Conservation (phyloP, 371 early-diverging fungal species). For the Mortierella sp. region DNA sequence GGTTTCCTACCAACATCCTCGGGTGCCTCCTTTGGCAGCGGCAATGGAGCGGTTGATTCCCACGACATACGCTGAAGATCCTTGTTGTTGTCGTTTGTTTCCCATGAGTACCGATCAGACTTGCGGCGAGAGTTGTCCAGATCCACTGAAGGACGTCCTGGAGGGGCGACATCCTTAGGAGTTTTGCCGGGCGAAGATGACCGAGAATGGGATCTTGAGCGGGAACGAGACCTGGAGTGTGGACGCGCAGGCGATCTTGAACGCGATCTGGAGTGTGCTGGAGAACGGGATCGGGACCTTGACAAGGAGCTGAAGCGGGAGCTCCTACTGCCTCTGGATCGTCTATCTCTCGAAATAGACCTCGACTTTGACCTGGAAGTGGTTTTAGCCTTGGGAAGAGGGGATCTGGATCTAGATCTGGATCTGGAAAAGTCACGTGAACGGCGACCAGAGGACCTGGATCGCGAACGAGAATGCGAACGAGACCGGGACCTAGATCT, state of each 20-base stretch:
- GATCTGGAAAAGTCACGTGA: slow-evolving; percentile 24
- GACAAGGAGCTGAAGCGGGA: slow-evolving; percentile 1
- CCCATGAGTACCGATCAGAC: slow-evolving; percentile 10
- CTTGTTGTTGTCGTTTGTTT: background rate
- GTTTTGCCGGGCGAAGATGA: background rate
- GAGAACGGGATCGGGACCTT: slow-evolving; percentile 20
- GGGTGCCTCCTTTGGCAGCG: background rate
- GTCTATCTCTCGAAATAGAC: slow-evolving; percentile 3
- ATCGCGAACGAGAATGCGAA: slow-evolving; percentile 7
- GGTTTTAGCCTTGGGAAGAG: background rate
- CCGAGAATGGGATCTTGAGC: background rate
- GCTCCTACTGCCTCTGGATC: background rate
- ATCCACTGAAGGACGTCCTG: background rate
- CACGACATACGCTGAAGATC: background rate
- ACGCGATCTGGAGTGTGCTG: slow-evolving; percentile 23
- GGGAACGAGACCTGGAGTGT: slow-evolving; percentile 9
- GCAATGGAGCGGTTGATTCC: background rate
- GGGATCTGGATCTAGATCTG: slow-evolving; percentile 27
- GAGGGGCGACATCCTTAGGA: background rate
- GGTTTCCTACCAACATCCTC: background rate
- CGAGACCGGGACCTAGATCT: slow-evolving; percentile 35
- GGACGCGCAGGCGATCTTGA: slow-evolving; percentile 20
- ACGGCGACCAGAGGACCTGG: background rate
- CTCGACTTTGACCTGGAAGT: slow-evolving; percentile 20
- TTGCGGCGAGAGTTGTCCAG: slow-evolving; percentile 1